Evolutionary conservation across 2,329 filamentous ascomycete genomes (phyloP), one percentile per base, ranked within the genome.

Genomic region (Botrytis squamosa): DNA sequence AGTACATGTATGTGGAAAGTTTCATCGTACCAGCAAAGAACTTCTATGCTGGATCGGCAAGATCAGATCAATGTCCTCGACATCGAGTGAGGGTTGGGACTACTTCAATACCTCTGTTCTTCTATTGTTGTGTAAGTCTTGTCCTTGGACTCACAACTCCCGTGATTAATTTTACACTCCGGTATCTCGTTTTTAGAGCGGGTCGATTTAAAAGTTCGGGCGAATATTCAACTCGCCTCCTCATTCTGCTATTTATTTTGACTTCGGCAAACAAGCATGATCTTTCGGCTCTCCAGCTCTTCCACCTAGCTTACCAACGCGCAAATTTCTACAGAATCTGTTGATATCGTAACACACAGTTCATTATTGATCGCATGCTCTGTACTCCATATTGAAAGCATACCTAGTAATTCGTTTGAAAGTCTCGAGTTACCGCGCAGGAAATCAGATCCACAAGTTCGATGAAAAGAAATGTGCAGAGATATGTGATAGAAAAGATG

Each of bases 401-500:
- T 55, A 16, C 25, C 3, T 16, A 55, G 52, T 16, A 14, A 38
- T 20, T 38, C 7, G 33, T 25, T 60, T 9, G 57, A 25, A 25
- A 10, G 57, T 1, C 8, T 36, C 1, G 10, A 25, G 0, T 25
- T 60, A 3, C 10, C 9, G 18, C 10, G 12, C 10, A 25, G 12
- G 4, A 25, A 3, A 14, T 22, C 9, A 14, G 4, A 22, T 38
- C 49, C 14, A 8, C 14, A 55, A 8, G 8, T n/a, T 18, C 8
- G 52, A 1, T 29, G 22, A 12, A 52, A 14, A 25, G 4, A 49
- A n/a, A 52, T 25, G 10, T 5, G 49, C 25, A 52, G 6, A 2
- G 52, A 5, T 0, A 29, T 29, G 0, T 8, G n/a, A 55, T 55
- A 3, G n/a, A 16, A 55, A 16, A 55, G 12, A 3, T 18, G 0